Conservation (phyloP, 78 protist genomes). For the Chrysochromulina parva region DNA sequence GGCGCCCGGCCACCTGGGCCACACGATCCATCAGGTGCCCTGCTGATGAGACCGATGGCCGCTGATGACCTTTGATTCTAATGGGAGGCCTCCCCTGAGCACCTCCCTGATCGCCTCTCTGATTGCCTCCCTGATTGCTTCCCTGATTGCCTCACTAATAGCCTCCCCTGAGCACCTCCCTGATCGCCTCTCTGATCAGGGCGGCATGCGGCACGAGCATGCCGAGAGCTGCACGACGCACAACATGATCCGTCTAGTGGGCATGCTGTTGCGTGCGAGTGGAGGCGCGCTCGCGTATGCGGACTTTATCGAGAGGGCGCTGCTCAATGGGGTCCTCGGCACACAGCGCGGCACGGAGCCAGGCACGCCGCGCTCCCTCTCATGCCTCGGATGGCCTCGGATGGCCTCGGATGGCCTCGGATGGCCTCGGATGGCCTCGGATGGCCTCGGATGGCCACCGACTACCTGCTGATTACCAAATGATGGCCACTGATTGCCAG, state of each 20-base stretch:
- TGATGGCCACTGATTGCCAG: no score
- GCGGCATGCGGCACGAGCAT: not conserved
- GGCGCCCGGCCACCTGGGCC: not conserved
- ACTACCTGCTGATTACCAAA: no score
- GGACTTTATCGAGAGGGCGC: not conserved
- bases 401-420: no score
- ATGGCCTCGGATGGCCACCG: no score
- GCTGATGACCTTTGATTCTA: not conserved
- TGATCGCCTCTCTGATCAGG: no score
- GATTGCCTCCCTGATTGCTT: no score
- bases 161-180: no score
- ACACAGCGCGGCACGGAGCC: not conserved
- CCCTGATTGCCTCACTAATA: no score
- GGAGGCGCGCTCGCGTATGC: not conserved
- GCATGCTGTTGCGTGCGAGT: not conserved
- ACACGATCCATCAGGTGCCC: not conserved
- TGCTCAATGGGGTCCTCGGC: not conserved
- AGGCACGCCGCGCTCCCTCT: not conserved
- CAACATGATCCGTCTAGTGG: not conserved
- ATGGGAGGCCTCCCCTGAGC: no score
- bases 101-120: no score
- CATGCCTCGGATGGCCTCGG: no score
- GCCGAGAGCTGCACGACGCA: not conserved
- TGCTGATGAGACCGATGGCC: not conserved
- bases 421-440: no score